phyloP scores from a whole-genome alignment of 2,329 filamentous ascomycete genomes.

The Sclerotinia subarctica region DNA sequence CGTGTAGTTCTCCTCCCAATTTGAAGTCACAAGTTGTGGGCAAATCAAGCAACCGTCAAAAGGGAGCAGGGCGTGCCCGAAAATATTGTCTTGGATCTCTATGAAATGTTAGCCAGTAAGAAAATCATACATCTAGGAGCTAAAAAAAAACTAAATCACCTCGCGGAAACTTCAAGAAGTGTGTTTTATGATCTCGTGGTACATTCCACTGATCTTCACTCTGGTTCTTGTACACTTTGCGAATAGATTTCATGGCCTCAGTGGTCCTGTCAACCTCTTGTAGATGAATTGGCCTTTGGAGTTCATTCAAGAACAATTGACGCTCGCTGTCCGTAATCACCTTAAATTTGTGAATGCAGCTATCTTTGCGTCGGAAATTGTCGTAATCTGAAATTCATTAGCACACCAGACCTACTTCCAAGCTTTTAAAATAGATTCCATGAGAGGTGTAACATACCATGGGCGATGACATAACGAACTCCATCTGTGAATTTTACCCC shows the following conservation, averaged over 20 bases:
- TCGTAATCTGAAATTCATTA: neutral
- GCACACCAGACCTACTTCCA: neutral
- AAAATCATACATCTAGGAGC: neutral
- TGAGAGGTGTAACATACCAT: neutral
- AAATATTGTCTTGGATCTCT: neutral
- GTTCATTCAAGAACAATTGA: neutral
- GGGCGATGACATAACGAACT: neutral
- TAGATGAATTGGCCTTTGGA: neutral
- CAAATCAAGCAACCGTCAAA: neutral
- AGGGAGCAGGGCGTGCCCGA: neutral
- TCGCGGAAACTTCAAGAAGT: neutral
- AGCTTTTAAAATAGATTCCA: too few species aligned
- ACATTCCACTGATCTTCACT: neutral
- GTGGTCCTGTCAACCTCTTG: too few species aligned
- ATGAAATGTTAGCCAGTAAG: neutral
- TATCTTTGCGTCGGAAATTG: neutral
- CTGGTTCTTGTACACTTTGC: neutral
- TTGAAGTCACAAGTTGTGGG: neutral
- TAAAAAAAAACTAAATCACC: neutral
- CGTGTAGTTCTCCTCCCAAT: neutral
- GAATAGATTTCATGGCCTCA: neutral
- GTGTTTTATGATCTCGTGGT: neutral
- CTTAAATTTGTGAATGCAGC: neutral
- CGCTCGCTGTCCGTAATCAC: too few species aligned
- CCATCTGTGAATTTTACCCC: neutral